phyloP scores from a whole-genome alignment of 208 protist species.

The Polymyxa betae region DNA sequence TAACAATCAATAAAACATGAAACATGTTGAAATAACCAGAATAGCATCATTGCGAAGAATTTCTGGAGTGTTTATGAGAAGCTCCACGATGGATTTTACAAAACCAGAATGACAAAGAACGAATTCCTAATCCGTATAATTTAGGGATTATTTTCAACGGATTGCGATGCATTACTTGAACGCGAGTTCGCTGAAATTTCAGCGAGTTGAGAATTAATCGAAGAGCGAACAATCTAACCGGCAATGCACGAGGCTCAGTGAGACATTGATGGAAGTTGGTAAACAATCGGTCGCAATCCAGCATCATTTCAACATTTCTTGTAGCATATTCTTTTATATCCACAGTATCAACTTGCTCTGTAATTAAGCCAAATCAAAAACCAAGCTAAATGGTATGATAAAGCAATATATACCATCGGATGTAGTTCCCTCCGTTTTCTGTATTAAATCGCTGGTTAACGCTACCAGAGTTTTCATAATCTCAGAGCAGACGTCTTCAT shows the following conservation, averaged over 20 bases:
- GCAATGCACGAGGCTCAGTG: not conserved
- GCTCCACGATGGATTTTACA: not conserved
- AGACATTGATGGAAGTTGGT: not conserved
- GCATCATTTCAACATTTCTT: not conserved
- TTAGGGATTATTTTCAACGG: no score
- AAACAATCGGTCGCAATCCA: not conserved
- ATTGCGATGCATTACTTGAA: not conserved
- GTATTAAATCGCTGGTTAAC: not conserved
- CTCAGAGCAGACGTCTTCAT: slow-evolving; percentile 16
- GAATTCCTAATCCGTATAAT: no score
- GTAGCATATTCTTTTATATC: not conserved
- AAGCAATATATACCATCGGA: not conserved
- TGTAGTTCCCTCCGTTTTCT: not conserved
- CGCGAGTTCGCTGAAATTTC: not conserved
- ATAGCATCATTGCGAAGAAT: slow-evolving; percentile 33
- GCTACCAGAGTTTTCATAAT: not conserved
- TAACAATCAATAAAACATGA: not conserved
- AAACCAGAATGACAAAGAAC: not conserved
- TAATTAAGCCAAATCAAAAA: not conserved
- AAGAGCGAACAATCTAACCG: not conserved
- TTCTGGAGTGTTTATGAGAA: not conserved
- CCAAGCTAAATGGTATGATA: not conserved
- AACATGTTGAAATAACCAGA: not conserved
- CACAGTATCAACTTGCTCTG: no score
- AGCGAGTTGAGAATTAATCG: not conserved